A percentile compares a stretch with the other conserved stretches of the same genome.
These are phyloP conservation scores for Cercospora sp. DNA, from an alignment of 2,329 filamentous ascomycete genomes.

Conservation along the genomic window DNA sequence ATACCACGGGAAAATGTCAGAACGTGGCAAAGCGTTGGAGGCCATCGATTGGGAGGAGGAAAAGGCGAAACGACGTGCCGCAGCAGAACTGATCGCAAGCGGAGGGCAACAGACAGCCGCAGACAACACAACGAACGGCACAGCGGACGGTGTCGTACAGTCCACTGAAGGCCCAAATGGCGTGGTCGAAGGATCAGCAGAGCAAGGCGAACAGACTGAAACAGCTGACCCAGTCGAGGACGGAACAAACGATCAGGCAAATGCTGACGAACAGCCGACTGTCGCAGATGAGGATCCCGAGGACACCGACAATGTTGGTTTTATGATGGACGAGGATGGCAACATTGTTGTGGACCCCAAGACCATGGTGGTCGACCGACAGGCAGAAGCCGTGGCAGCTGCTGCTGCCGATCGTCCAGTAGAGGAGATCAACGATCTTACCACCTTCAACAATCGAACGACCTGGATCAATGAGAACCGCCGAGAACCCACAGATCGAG, in stretches of 20 bases:
- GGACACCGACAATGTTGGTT: slow-evolving; percentile 27
- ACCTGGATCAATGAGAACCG: slow-evolving; percentile 66
- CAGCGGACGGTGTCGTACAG: slow-evolving; percentile 20
- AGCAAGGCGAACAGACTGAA: slow-evolving; percentile 10
- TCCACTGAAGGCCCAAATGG: slow-evolving; percentile 28
- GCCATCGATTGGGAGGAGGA: slow-evolving; percentile 62
- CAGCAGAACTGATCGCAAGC: slow-evolving; percentile 36
- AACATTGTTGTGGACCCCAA: slow-evolving; percentile 70
- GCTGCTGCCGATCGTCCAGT: slow-evolving; percentile 40
- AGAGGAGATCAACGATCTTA: slow-evolving; percentile 77
- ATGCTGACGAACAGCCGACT: neutral
- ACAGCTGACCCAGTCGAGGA: neutral
- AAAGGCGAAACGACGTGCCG: slow-evolving; percentile 42
- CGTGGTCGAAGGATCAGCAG: slow-evolving; percentile 10
- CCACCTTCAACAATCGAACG: slow-evolving; percentile 66
- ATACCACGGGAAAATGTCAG: slow-evolving; percentile 66
- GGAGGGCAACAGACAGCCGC: slow-evolving; percentile 16
- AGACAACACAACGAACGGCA: slow-evolving; percentile 2
- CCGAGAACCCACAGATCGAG: slow-evolving; percentile 49
- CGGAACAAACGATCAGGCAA: neutral
- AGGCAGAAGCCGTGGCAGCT: slow-evolving; percentile 59
- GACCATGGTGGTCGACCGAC: slow-evolving; percentile 67
- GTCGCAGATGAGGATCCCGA: slow-evolving; percentile 13
- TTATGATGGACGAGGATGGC: slow-evolving; percentile 66
- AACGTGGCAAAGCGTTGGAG: slow-evolving; percentile 70